Evolutionary conservation across 176 grass and related monocot genomes (phyloP).

Genomic region (Zoysia japonica): DNA sequence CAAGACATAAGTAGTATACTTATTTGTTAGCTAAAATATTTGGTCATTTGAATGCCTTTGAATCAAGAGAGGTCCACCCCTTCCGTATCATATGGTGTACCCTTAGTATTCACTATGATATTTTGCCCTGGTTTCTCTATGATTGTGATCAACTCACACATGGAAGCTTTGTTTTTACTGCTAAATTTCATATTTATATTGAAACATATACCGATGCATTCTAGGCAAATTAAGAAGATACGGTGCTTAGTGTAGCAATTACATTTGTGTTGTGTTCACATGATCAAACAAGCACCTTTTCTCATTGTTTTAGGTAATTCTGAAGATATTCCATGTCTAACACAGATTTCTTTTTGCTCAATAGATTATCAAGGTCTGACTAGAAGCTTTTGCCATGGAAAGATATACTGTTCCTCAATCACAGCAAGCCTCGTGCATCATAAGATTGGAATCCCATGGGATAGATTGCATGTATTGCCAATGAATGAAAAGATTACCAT

Average conservation of each 20-base stretch:
- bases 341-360: slow-evolving; percentile 16
- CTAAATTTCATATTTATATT: not conserved
- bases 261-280: not conserved
- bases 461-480: slow-evolving; percentile 77
- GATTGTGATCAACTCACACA: not conserved
- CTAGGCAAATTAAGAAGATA: not conserved
- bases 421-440: slow-evolving; percentile 83
- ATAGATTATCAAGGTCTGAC: slow-evolving; percentile 95
- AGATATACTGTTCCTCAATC: slow-evolving; percentile 89
- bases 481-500: slow-evolving; percentile 75
- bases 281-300: not conserved
- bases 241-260: not conserved
- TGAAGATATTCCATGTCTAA: slow-evolving; percentile 22
- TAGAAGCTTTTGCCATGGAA: slow-evolving; percentile 91
- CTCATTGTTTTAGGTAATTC: slow-evolving; percentile 14
- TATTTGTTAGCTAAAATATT: too few relatives aligned
- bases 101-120: not conserved
- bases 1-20: too few relatives aligned
- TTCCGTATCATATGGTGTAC: not conserved
- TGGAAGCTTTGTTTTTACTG: not conserved
- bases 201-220: not conserved
- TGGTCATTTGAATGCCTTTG: too few relatives aligned
- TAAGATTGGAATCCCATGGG: slow-evolving; percentile 89
- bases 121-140: not conserved
- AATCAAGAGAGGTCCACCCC: too few relatives aligned